A percentile compares a stretch with the other conserved stretches of the same genome.
Conservation (phyloP, 1,284 basidiomycete genomes). For the Cutaneotrichosporon cutaneum region DNA sequence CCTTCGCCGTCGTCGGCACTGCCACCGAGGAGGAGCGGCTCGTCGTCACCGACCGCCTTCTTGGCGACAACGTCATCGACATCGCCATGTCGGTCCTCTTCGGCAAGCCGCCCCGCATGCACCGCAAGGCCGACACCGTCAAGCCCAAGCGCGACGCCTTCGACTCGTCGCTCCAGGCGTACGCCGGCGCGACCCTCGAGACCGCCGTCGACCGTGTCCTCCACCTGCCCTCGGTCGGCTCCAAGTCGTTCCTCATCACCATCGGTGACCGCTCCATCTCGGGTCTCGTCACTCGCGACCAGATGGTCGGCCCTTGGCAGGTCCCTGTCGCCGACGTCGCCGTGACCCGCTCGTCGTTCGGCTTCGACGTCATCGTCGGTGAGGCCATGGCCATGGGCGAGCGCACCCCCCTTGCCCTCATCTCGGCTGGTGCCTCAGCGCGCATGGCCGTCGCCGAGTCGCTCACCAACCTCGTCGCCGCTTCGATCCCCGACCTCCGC, state of each 20-base stretch:
- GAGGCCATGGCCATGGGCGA: constrained; percentile 99
- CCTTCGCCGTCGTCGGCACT: constrained; percentile 78
- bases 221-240: constrained; percentile 85
- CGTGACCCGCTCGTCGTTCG: constrained; percentile 90
- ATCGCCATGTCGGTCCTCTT: constrained; percentile 95
- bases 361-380: constrained; percentile 76
- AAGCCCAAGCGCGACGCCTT: constrained; percentile 61
- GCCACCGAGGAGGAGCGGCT: constrained; percentile 80
- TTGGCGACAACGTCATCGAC: constrained; percentile 76
- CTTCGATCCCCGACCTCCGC: constrained; percentile 68
- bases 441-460: constrained; percentile 95
- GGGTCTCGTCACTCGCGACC: constrained; percentile 90
- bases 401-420: constrained; percentile 85
- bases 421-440: constrained; percentile 83
- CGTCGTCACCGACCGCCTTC: constrained; percentile 83
- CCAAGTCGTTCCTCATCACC: constrained; percentile 96
- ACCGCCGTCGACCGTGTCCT: constrained; percentile 77
- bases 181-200: constrained; percentile 58
- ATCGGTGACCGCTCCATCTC: constrained; percentile 95
- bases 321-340: constrained; percentile 97
- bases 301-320: constrained; percentile 99
- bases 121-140: constrained; percentile 66
- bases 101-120: constrained; percentile 94
- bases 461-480: constrained; percentile 86
- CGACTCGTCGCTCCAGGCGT: constrained; percentile 68